phyloP scores from a whole-genome alignment of 1,139 yeast genomes.

The Zygosaccharomyces sapae region DNA sequence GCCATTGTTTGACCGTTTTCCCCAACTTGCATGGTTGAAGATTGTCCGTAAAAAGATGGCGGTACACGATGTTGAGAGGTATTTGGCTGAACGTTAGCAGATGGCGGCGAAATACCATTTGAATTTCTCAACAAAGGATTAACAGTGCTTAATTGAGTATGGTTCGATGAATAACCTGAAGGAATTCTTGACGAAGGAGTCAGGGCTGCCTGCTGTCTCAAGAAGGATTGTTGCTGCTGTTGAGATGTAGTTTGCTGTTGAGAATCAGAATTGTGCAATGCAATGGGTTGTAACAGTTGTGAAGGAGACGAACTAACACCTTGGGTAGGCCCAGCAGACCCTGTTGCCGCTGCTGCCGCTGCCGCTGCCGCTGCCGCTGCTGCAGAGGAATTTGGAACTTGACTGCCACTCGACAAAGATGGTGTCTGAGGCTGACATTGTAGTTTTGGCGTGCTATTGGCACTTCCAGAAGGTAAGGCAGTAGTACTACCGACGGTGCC shows the following conservation, averaged over 20 bases:
- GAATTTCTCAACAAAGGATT: conserved; percentile 35
- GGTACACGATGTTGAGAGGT: conserved; percentile 23
- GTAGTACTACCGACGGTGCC: conserved; percentile 7
- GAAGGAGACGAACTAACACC: conserved; percentile 14
- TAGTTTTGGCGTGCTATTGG: conserved; percentile 14
- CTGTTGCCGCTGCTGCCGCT: conserved; percentile 17
- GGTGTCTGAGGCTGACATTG: conserved; percentile 11
- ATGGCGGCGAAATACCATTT: conserved; percentile 29
- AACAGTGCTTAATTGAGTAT: conserved; percentile 25
- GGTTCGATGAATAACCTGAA: conserved; percentile 34
- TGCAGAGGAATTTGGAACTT: conserved; percentile 4
- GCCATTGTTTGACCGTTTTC: conserved; percentile 4
- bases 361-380: conserved; percentile 8
- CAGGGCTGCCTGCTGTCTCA: conserved; percentile 31
- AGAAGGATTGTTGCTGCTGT: conserved; percentile 27
- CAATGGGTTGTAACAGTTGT: conserved; percentile 16
- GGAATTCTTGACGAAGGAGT: conserved; percentile 36
- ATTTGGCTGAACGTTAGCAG: conserved; percentile 21
- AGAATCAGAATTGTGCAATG: conserved; percentile 15
- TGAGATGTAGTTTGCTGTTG: conserved; percentile 20
- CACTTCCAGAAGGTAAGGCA: conserved; percentile 7
- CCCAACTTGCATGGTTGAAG: conserved; percentile 15
- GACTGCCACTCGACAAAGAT: neutral
- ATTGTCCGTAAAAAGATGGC: conserved; percentile 12
- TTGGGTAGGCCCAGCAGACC: conserved; percentile 13